Evolutionary conservation across 495 filamentous ascomycete species (phyloP), one percentile per base, ranked within the genome.

Genomic region (Lepraria neglecta): DNA sequence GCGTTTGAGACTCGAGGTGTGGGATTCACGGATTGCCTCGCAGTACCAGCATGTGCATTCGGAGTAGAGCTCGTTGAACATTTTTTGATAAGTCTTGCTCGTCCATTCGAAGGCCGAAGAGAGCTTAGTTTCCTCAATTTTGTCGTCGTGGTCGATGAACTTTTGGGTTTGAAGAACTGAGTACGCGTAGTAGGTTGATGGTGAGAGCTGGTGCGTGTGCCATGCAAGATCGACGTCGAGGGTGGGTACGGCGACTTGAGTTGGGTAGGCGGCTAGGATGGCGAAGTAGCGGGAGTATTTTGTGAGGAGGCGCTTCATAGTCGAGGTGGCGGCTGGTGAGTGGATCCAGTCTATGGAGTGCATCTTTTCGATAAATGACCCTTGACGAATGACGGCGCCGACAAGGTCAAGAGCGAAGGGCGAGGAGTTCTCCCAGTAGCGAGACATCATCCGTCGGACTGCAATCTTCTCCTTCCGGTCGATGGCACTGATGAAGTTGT

Each of bases 21-120:
- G 82, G 52, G 66, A 59, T 42, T 82, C 81, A 14, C 90, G 85
- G 62, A 88, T 82, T 24, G 86, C 82, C 76, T 94, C 90, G 74
- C 91, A 96, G 70, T 91, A 92, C 89, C 91, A 95, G 73, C 91
- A 96, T 4, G 85, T 90, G 69, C 91, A 95, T 71, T 89, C 87
- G 33, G 81, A 86, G 71, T 94, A 95, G 30, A 87, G 79, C 61
- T 86, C 80, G 66, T 77, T 84, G 19, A 72, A 75, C 44, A 70
- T 63, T 40, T 84, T 81, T 65, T 86, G 78, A 70, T 91, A 95
- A 12, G 68, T 72, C 65, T 83, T 85, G 70, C 76, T 81, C 0
- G 91, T 96, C 85, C 86, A 89, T 68, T 83, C 83, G 64, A 51
- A 27, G 21, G 58, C 58, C 6, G 24, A 28, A n/a, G 58, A 60